Conservation (phyloP, 345 rosid species). For the Dimocarpus longan region DNA sequence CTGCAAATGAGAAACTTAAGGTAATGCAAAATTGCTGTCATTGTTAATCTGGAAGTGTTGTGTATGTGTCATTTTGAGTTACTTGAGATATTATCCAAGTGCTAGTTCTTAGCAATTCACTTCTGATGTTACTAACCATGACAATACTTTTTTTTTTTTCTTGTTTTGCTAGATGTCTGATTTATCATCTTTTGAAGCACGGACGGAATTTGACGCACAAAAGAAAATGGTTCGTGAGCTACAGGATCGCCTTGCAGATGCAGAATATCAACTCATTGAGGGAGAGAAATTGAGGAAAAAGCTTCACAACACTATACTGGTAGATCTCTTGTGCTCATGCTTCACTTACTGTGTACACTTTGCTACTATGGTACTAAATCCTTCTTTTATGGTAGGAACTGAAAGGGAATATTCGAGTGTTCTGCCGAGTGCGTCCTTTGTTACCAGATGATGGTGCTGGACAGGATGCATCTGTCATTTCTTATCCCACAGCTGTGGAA, state of each 20-base stretch:
- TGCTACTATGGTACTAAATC: neutral
- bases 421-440: slow-evolving; percentile 89
- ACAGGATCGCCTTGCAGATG: slow-evolving; percentile 60
- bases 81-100: neutral
- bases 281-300: slow-evolving; percentile 82
- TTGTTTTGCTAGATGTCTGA: slow-evolving; percentile 48
- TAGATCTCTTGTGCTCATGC: slow-evolving; percentile 20
- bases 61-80: neutral
- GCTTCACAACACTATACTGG: slow-evolving; percentile 89
- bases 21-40: slow-evolving; percentile 31
- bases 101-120: too few relatives aligned
- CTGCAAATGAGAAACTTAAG: slow-evolving; percentile 83
- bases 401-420: slow-evolving; percentile 96
- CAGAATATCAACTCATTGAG: slow-evolving; percentile 62
- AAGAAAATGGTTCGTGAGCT: slow-evolving; percentile 39
- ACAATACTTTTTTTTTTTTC: slow-evolving; percentile 5
- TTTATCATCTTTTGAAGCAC: slow-evolving; percentile 53
- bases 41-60: neutral
- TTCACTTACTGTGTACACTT: neutral
- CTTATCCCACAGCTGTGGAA: slow-evolving; percentile 75
- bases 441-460: slow-evolving; percentile 74
- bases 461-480: slow-evolving; percentile 51
- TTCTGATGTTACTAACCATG: neutral
- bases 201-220: slow-evolving; percentile 59
- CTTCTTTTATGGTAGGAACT: slow-evolving; percentile 56